Conservation (phyloP, 306 rosid genomes). For the Nissolia schottii region DNA sequence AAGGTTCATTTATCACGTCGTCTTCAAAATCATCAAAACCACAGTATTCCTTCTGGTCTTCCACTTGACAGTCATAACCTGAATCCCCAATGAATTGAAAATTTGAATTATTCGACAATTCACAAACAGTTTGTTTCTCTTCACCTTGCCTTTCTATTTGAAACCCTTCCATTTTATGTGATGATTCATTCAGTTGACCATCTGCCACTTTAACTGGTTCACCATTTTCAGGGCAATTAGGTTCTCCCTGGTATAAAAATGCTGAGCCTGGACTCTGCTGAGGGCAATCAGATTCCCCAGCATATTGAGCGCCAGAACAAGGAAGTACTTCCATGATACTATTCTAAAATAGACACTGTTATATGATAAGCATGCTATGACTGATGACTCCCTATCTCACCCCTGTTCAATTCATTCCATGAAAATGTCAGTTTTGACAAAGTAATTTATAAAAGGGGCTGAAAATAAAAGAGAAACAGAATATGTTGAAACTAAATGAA, state of each 20-base stretch:
- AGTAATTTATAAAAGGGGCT: neutral
- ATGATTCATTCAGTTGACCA: conserved; percentile 30
- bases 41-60: conserved; percentile 43
- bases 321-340: conserved; percentile 84
- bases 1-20: conserved; percentile 42
- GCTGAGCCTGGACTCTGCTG: conserved; percentile 48
- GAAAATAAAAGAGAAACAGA: neutral
- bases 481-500: neutral
- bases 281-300: conserved; percentile 64
- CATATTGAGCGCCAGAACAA: conserved; percentile 64
- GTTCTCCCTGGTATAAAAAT: conserved; percentile 40
- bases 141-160: conserved; percentile 43
- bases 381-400: conserved; percentile 29
- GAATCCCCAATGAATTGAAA: conserved; percentile 55
- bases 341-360: conserved; percentile 22
- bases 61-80: conserved; percentile 38
- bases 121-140: conserved; percentile 30
- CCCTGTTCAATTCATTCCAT: conserved; percentile 36
- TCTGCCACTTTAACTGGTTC: conserved; percentile 37
- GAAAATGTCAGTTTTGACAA: conserved; percentile 11
- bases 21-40: conserved; percentile 54
- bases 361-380: conserved; percentile 25
- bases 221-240: conserved; percentile 43
- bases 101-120: conserved; percentile 37
- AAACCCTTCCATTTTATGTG: conserved; percentile 35